phyloP scores from a whole-genome alignment of 768 basidiomycete species.

The Boletus reticulatus region DNA sequence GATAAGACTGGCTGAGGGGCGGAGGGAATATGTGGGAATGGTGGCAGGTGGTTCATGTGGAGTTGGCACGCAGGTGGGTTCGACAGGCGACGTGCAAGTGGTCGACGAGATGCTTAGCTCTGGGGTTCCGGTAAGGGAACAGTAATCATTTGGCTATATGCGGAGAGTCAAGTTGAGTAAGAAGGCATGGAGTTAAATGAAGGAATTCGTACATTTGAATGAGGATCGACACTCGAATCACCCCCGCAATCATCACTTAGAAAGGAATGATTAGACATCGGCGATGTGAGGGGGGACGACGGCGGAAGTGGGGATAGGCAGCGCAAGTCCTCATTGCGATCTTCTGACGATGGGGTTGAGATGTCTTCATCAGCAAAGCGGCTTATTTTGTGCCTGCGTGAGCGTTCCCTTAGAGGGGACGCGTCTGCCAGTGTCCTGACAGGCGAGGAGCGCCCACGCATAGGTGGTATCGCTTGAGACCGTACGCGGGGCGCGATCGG shows the following conservation, averaged over 20 bases:
- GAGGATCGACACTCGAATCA: slow-evolving; percentile 8
- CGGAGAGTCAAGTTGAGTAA: slow-evolving; percentile 1
- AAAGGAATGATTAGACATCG: slow-evolving; percentile 37
- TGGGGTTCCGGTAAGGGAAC: slow-evolving; percentile 2
- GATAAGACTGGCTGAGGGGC: not conserved
- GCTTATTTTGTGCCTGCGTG: not conserved
- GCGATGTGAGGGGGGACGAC: slow-evolving; percentile 46
- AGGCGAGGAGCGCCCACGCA: slow-evolving; percentile 24
- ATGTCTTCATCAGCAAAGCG: not conserved
- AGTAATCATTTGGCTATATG: slow-evolving; percentile 12
- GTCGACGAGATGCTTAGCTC: slow-evolving; percentile 14
- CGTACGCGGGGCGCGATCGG: slow-evolving; percentile 35
- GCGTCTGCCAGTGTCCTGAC: slow-evolving; percentile 8
- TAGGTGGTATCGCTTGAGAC: slow-evolving; percentile 11
- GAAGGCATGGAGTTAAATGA: not conserved
- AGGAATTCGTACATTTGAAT: slow-evolving; percentile 30
- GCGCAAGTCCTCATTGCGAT: slow-evolving; percentile 17
- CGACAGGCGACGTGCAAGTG: slow-evolving; percentile 9
- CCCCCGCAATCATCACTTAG: slow-evolving; percentile 25
- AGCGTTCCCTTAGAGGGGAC: slow-evolving; percentile 3
- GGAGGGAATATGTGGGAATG: not conserved
- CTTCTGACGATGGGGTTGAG: slow-evolving; percentile 1
- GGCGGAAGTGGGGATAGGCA: slow-evolving; percentile 31
- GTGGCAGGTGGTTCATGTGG: not conserved
- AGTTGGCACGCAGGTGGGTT: slow-evolving; percentile 1